Evolutionary conservation across 1,284 basidiomycete genomes (phyloP).

Genomic region (Somion occarium): DNA sequence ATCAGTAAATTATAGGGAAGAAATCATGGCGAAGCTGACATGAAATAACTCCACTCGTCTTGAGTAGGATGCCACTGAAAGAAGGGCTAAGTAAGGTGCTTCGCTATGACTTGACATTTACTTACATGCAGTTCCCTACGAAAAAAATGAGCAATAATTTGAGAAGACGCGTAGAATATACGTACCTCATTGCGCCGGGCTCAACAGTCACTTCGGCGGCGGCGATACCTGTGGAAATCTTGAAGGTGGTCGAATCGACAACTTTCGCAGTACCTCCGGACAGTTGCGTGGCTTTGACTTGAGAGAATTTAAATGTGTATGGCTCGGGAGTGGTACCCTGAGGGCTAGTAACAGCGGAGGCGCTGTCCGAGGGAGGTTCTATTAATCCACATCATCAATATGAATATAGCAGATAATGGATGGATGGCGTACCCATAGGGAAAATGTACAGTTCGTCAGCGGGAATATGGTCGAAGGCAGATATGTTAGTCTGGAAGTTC

Average conservation of each 20-base stretch:
- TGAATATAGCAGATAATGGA: conserved; percentile 6
- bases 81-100: background rate
- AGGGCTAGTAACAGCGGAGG: conserved; percentile 37
- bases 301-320: conserved; percentile 51
- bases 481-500: conserved; percentile 33
- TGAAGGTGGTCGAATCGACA: conserved; percentile 47
- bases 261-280: conserved; percentile 59
- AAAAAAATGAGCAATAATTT: background rate
- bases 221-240: conserved; percentile 49
- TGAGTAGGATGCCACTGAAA: conserved; percentile 66
- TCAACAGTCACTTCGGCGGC: conserved; percentile 61
- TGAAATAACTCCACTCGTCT: conserved; percentile 56
- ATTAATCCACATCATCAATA: conserved; percentile 12
- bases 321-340: conserved; percentile 48
- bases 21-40: conserved; percentile 31
- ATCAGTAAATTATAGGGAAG: background rate
- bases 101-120: conserved; percentile 27
- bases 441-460: conserved; percentile 35
- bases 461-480: conserved; percentile 31
- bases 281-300: conserved; percentile 42
- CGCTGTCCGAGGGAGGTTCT: conserved; percentile 35
- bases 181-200: conserved; percentile 47
- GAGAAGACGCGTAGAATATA: conserved; percentile 1
- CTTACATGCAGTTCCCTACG: conserved; percentile 37
- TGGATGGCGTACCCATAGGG: conserved; percentile 20